Percentiles rank a stretch among this genome's conserved stretches.
Evolutionary conservation across 2,329 filamentous ascomycete genomes (phyloP).

Genomic region (Sporothrix globosa): DNA sequence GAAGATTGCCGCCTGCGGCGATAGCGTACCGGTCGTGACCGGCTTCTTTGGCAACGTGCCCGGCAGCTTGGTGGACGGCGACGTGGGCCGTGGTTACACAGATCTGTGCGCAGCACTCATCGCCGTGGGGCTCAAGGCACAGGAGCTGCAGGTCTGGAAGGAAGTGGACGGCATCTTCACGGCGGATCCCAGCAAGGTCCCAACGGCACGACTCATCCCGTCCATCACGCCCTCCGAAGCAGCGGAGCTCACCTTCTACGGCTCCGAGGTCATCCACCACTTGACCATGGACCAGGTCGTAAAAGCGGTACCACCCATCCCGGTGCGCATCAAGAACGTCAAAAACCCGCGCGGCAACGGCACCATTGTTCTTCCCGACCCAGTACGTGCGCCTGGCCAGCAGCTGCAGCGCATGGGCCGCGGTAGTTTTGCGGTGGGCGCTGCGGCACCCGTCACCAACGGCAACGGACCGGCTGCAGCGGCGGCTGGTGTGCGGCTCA

Average conservation of each 20-base stretch:
- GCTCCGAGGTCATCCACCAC: slow-evolving; percentile 96
- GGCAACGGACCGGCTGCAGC: neutral
- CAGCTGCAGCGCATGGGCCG: slow-evolving; percentile 54
- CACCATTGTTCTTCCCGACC: slow-evolving; percentile 82
- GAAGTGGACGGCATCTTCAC: slow-evolving; percentile 74
- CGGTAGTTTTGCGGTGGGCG: slow-evolving; percentile 28
- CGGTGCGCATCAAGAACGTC: slow-evolving; percentile 89
- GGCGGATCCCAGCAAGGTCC: slow-evolving; percentile 80
- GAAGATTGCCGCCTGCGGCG: slow-evolving; percentile 66
- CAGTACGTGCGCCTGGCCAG: slow-evolving; percentile 56
- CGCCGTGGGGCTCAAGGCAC: slow-evolving; percentile 82
- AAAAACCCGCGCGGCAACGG: slow-evolving; percentile 80
- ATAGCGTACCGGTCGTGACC: slow-evolving; percentile 72
- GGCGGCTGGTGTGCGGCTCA: slow-evolving; percentile 50
- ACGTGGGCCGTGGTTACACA: slow-evolving; percentile 93
- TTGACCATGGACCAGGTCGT: slow-evolving; percentile 98
- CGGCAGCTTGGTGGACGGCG: slow-evolving; percentile 75
- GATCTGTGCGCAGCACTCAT: slow-evolving; percentile 92
- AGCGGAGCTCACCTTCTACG: slow-evolving; percentile 91
- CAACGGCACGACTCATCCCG: slow-evolving; percentile 85
- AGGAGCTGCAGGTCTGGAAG: slow-evolving; percentile 97
- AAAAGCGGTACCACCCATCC: slow-evolving; percentile 75
- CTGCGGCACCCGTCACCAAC: neutral
- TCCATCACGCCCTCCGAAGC: slow-evolving; percentile 93
- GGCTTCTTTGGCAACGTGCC: slow-evolving; percentile 95